phyloP scores from a whole-genome alignment of 257 asterid genomes.

The Solanum chiquidenum region DNA sequence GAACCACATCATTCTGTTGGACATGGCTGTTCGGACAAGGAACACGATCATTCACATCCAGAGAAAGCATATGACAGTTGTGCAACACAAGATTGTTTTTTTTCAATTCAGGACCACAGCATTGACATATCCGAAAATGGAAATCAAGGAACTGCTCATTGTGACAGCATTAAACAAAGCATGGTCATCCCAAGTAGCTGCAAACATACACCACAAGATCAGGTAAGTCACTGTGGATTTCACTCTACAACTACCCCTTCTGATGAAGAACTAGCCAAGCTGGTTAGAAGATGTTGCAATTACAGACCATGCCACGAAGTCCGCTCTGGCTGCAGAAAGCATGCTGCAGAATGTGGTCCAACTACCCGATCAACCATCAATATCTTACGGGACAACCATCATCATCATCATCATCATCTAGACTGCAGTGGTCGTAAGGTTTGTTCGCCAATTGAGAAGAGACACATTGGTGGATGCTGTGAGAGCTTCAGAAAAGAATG shows the following conservation, averaged over 20 bases:
- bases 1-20: constrained; percentile 1
- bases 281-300: constrained; percentile 13
- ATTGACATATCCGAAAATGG: not conserved
- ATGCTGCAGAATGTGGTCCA: constrained; percentile 1
- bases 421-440: not conserved
- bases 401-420: not conserved
- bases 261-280: not conserved
- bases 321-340: constrained; percentile 1
- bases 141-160: not conserved
- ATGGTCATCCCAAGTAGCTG: not conserved
- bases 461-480: constrained; percentile 35
- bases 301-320: not conserved
- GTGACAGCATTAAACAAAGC: not conserved
- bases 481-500: constrained; percentile 40
- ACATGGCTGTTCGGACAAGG: constrained; percentile 1
- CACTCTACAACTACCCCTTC: not conserved
- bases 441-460: constrained; percentile 3
- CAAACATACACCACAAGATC: not conserved
- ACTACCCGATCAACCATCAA: not conserved
- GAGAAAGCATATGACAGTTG: not conserved
- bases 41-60: not conserved
- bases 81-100: not conserved
- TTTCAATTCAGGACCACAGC: not conserved
- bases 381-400: not conserved
- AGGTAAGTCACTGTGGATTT: not conserved